phyloP scores from a whole-genome alignment of 2,329 filamentous ascomycete species.

The Dactylellina sp. region DNA sequence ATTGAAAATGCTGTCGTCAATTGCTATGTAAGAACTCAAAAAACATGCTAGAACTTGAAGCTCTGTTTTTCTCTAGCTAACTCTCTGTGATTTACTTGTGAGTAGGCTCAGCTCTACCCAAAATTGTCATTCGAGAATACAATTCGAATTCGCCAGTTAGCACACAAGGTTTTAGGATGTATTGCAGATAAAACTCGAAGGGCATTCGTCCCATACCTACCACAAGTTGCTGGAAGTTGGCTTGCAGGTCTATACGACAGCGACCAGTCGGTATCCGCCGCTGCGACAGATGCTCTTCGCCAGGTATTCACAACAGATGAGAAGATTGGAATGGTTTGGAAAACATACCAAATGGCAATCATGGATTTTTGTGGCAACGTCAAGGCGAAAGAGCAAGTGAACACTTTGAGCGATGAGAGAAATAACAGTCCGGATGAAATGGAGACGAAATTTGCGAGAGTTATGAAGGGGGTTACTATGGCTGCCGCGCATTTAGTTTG shows the following conservation, averaged over 20 bases:
- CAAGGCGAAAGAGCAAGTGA: slow-evolving; percentile 78
- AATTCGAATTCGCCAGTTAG: slow-evolving; percentile 85
- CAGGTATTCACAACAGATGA: slow-evolving; percentile 82
- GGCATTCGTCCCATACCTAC: slow-evolving; percentile 82
- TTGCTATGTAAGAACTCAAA: slow-evolving; percentile 38
- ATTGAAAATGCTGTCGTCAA: slow-evolving; percentile 76
- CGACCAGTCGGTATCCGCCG: slow-evolving; percentile 79
- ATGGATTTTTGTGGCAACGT: slow-evolving; percentile 84
- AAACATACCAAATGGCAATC: slow-evolving; percentile 81
- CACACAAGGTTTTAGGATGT: slow-evolving; percentile 78
- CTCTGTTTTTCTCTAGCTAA: slow-evolving; percentile 63
- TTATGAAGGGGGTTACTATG: slow-evolving; percentile 72
- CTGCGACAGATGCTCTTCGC: slow-evolving; percentile 80
- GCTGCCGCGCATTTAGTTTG: slow-evolving; percentile 70
- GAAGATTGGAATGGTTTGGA: slow-evolving; percentile 81
- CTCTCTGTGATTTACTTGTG: slow-evolving; percentile 28
- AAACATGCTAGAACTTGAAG: slow-evolving; percentile 61
- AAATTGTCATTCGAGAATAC: slow-evolving; percentile 90
- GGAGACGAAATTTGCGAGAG: slow-evolving; percentile 84
- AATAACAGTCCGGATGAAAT: slow-evolving; percentile 86
- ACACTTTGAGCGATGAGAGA: slow-evolving; percentile 88
- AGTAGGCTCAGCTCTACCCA: slow-evolving; percentile 83
- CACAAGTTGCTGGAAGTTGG: slow-evolving; percentile 87
- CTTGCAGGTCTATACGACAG: slow-evolving; percentile 87
- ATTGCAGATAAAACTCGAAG: slow-evolving; percentile 75